Conservation (phyloP, 108 stramenopile genomes). For the Nitzschia sp. region DNA sequence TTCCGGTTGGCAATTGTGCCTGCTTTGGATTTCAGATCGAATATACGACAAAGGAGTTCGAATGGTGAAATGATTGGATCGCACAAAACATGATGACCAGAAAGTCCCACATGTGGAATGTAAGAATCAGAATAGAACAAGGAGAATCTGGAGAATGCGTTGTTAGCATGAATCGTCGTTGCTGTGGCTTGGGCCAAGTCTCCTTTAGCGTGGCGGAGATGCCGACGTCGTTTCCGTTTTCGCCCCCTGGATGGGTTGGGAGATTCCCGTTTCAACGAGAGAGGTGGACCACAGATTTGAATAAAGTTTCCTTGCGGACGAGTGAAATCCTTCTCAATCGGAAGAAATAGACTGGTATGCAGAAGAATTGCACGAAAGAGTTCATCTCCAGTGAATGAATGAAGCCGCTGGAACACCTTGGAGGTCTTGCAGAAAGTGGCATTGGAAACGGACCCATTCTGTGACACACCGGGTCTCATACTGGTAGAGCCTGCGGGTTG, state of each 20-base stretch:
- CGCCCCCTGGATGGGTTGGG: not conserved
- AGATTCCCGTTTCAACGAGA: not conserved
- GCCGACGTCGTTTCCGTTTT: slow-evolving; percentile 5
- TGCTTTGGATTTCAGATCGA: not conserved
- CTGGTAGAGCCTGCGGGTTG: not conserved
- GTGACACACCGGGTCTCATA: slow-evolving; percentile 22
- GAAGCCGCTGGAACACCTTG: slow-evolving; percentile 16
- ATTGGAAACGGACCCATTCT: slow-evolving; percentile 25
- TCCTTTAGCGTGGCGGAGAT: not conserved
- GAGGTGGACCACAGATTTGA: slow-evolving; percentile 65
- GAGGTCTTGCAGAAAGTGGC: slow-evolving; percentile 50
- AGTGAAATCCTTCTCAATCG: slow-evolving; percentile 13
- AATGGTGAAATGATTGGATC: slow-evolving; percentile 17
- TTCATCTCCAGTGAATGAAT: slow-evolving; percentile 47
- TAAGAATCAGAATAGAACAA: slow-evolving; percentile 52
- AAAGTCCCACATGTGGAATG: slow-evolving; percentile 45
- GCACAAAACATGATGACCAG: slow-evolving; percentile 37
- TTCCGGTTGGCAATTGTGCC: not conserved
- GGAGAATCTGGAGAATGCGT: slow-evolving; percentile 31
- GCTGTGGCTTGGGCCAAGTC: not conserved
- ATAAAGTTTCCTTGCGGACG: slow-evolving; percentile 45
- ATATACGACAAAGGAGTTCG: slow-evolving; percentile 31
- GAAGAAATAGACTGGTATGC: slow-evolving; percentile 47
- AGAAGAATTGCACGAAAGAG: slow-evolving; percentile 46
- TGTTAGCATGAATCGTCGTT: slow-evolving; percentile 22